These are phyloP conservation scores for Agrostemma githago DNA, from an alignment of 148 eudicot species.

Conservation along the genomic window DNA sequence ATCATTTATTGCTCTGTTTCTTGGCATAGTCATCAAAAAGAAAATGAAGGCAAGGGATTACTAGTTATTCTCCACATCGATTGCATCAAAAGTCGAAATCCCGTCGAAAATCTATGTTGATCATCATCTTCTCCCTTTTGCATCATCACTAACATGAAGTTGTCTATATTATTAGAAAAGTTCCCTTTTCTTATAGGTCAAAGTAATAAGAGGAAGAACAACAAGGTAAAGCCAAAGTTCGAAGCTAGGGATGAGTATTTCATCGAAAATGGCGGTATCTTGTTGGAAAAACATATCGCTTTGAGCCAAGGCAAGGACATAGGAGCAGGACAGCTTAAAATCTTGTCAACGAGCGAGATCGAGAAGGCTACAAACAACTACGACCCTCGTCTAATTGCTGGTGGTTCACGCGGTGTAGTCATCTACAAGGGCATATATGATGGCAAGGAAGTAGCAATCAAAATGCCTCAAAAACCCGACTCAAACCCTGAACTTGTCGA, in stretches of 20 bases:
- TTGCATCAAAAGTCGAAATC: no score
- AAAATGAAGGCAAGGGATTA: no score
- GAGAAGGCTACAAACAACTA: conserved; percentile 22
- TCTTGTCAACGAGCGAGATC: conserved; percentile 8
- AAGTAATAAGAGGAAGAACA: neutral
- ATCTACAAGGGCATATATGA: conserved; percentile 2
- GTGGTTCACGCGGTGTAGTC: conserved; percentile 2
- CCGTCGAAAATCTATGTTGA: no score
- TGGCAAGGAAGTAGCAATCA: conserved; percentile 20
- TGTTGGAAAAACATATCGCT: conserved; percentile 18
- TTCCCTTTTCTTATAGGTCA: neutral
- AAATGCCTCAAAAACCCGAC: neutral
- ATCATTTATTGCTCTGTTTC: no score
- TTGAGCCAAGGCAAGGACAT: conserved; percentile 14
- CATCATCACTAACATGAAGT: no score
- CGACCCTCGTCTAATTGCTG: conserved; percentile 16
- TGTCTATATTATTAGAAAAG: neutral
- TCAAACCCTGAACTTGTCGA: neutral
- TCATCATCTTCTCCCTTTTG: no score
- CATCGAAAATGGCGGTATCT: conserved; percentile 26
- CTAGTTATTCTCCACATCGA: no score
- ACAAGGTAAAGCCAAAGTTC: neutral
- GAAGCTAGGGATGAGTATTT: conserved; percentile 22
- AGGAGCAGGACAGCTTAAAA: conserved; percentile 9
- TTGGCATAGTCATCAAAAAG: no score